Percentiles rank a stretch among this genome's conserved stretches.
Evolutionary conservation across 148 eudicot species (phyloP).

Genomic region (Limonium bicolor): DNA sequence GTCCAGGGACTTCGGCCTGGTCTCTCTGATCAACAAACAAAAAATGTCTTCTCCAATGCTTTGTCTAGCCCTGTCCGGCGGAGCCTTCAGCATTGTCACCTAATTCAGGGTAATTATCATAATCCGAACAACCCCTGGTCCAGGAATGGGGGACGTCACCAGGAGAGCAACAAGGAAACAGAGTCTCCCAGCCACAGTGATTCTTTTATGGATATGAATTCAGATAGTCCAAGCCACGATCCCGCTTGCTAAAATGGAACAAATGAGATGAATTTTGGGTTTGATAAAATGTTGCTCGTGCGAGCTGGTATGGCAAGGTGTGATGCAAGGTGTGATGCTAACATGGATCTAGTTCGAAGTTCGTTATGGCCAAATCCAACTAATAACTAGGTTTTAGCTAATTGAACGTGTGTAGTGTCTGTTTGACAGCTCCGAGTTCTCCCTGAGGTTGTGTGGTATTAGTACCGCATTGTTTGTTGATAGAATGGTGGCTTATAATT

Average conservation of each 20-base stretch:
- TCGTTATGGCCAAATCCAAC: no score
- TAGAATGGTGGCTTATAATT: no score
- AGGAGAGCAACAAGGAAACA: slow-evolving; percentile 25
- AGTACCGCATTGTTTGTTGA: no score
- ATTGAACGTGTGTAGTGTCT: no score
- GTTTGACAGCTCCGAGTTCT: no score
- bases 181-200: slow-evolving; percentile 36
- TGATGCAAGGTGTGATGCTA: no score
- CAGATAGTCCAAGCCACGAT: slow-evolving; percentile 60
- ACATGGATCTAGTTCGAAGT: no score
- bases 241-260: slow-evolving; percentile 9
- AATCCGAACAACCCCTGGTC: slow-evolving; percentile 13
- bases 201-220: slow-evolving; percentile 82
- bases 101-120: slow-evolving; percentile 32
- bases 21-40: slow-evolving; percentile 41
- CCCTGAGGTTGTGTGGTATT: no score
- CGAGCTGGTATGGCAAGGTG: no score
- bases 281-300: no score
- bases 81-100: slow-evolving; percentile 69
- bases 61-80: slow-evolving; percentile 71
- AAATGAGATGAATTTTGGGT: neutral
- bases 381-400: no score
- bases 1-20: slow-evolving; percentile 25
- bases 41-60: slow-evolving; percentile 72
- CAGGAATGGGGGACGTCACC: slow-evolving; percentile 12